Conservation (phyloP, 768 basidiomycete genomes). For the Pleurotus pulmonarius region DNA sequence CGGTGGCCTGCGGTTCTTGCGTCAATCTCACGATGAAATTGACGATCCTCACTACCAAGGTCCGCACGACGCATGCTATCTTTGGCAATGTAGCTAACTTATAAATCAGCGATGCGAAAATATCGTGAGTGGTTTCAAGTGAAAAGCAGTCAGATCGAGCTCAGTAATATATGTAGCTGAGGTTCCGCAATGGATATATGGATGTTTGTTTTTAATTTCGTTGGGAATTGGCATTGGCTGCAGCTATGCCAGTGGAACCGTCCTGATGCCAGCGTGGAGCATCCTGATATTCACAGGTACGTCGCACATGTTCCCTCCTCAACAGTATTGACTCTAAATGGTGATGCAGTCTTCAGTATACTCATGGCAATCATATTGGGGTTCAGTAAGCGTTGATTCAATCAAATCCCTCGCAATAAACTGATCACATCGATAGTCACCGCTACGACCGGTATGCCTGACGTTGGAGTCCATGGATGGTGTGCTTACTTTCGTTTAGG, state of each 20-base stretch:
- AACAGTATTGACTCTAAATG: too few relatives aligned
- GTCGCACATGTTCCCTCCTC: not conserved
- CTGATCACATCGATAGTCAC: slow-evolving; percentile 21
- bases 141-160: too few relatives aligned
- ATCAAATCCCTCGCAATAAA: not conserved
- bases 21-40: slow-evolving; percentile 32
- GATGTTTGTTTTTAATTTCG: slow-evolving; percentile 37
- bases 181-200: slow-evolving; percentile 54
- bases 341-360: slow-evolving; percentile 21
- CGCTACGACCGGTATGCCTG: slow-evolving; percentile 27
- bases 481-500: slow-evolving; percentile 10
- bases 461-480: slow-evolving; percentile 3
- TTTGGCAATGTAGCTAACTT: not conserved
- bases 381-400: slow-evolving; percentile 29
- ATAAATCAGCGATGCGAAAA: slow-evolving; percentile 38
- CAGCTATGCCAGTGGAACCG: slow-evolving; percentile 33
- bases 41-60: slow-evolving; percentile 49
- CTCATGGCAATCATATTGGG: slow-evolving; percentile 36
- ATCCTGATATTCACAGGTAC: slow-evolving; percentile 45
- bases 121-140: slow-evolving; percentile 25
- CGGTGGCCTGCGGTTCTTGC: slow-evolving; percentile 35
- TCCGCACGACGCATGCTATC: slow-evolving; percentile 12
- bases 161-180: slow-evolving; percentile 22
- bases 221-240: slow-evolving; percentile 47
- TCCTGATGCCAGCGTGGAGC: slow-evolving; percentile 53